phyloP scores from a whole-genome alignment of 495 filamentous ascomycete genomes.

The Saxophila tyrrhenica region DNA sequence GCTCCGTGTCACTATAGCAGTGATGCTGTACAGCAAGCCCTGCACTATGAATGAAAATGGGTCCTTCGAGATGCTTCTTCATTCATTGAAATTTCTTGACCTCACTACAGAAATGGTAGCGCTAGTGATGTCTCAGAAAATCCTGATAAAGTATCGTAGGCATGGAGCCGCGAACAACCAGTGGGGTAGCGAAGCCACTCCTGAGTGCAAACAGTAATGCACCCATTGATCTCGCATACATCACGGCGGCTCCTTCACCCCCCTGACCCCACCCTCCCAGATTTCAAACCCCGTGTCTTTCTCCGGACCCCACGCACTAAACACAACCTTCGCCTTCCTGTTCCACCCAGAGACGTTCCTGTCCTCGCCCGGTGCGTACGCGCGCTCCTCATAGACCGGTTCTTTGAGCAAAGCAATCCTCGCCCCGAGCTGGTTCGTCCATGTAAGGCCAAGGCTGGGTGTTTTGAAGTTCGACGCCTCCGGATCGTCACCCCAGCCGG shows the following conservation, averaged over 20 bases:
- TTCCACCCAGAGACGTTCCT: conserved; percentile 35
- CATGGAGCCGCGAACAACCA: too few species aligned
- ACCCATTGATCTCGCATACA: too few species aligned
- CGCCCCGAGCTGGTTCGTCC: conserved; percentile 76
- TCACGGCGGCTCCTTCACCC: neutral
- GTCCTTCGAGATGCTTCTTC: too few species aligned
- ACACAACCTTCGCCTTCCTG: conserved; percentile 70
- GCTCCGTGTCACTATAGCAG: too few species aligned
- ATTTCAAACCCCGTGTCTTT: conserved; percentile 42
- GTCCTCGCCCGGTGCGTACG: conserved; percentile 23
- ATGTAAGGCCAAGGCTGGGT: conserved; percentile 74
- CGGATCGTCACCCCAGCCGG: conserved; percentile 68
- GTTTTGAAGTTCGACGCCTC: conserved; percentile 48
- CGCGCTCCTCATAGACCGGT: conserved; percentile 23
- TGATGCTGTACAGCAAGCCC: too few species aligned
- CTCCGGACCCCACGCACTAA: conserved; percentile 49
- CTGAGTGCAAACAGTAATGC: too few species aligned
- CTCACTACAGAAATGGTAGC: too few species aligned
- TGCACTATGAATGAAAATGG: too few species aligned
- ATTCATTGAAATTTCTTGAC: too few species aligned
- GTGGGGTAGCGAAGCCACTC: too few species aligned
- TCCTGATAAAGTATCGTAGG: too few species aligned
- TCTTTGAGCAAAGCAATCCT: conserved; percentile 64
- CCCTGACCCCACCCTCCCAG: conserved; percentile 40
- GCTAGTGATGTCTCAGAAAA: too few species aligned